Evolutionary conservation across 225 moss, liverwort and hornwort genomes (phyloP).

Genomic region (Takakia lepidozioides): DNA sequence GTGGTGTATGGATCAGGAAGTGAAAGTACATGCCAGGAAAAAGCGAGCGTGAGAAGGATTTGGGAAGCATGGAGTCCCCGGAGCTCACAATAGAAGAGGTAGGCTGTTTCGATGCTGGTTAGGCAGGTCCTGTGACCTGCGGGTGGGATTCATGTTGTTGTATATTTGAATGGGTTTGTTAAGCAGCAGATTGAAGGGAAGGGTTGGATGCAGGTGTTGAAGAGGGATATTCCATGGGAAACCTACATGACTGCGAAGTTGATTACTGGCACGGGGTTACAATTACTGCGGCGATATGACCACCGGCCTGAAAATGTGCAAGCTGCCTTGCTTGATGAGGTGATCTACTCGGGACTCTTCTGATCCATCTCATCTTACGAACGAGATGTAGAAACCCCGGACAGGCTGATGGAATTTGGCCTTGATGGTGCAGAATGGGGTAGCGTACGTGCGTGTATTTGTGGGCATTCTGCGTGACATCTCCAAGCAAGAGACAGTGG

Average conservation of each 20-base stretch:
- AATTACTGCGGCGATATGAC: constrained; percentile 84
- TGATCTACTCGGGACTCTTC: constrained; percentile 8
- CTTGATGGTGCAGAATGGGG: constrained; percentile 60
- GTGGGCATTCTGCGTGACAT: constrained; percentile 88
- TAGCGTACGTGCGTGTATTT: constrained; percentile 83
- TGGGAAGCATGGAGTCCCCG: constrained; percentile 1
- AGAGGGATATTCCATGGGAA: constrained; percentile 96
- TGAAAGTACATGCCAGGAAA: too few species aligned
- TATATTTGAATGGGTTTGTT: background rate
- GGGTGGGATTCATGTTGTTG: background rate
- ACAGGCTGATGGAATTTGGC: background rate
- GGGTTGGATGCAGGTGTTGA: constrained; percentile 49
- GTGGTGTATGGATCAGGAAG: too few species aligned
- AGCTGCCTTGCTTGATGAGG: constrained; percentile 88
- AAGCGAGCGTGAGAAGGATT: too few species aligned
- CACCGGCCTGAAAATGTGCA: constrained; percentile 70
- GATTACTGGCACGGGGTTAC: constrained; percentile 70
- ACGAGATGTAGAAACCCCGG: too few species aligned
- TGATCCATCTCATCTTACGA: too few species aligned
- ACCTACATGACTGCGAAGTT: constrained; percentile 89
- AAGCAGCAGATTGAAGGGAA: background rate
- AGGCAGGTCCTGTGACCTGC: background rate
- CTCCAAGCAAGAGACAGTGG: constrained; percentile 88
- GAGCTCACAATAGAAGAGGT: constrained; percentile 7
- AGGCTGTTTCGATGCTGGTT: background rate